These are phyloP conservation scores for Dactylellina haptotyla DNA, from an alignment of 2,329 filamentous ascomycete genomes.

Conservation along the genomic window DNA sequence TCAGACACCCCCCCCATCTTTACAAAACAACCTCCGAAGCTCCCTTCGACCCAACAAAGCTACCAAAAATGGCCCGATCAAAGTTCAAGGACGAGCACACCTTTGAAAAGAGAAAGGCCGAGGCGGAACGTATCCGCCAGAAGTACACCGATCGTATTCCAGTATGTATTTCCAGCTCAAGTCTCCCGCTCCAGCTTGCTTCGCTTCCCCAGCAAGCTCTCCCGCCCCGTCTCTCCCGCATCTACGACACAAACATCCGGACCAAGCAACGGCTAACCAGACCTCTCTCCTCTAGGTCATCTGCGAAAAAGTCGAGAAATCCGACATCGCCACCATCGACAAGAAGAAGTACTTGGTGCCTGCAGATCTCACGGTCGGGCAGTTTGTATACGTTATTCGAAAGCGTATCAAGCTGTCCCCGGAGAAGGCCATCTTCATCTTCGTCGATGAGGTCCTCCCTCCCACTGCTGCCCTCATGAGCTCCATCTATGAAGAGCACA, in stretches of 20 bases:
- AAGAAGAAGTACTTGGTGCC: constrained; percentile 99
- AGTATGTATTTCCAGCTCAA: constrained; percentile 69
- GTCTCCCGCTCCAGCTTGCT: constrained; percentile 17
- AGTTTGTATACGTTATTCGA: constrained; percentile 99
- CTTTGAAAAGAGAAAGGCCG: constrained; percentile 99
- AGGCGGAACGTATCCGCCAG: constrained; percentile 98
- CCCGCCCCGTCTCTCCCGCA: constrained; percentile 55
- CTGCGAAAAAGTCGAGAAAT: constrained; percentile 99
- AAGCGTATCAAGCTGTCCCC: constrained; percentile 99
- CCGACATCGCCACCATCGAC: constrained; percentile 98
- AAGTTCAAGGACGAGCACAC: constrained; percentile 99
- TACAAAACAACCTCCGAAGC: constrained; percentile 54
- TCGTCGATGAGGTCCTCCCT: constrained; percentile 96
- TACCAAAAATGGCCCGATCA: constrained; percentile 80
- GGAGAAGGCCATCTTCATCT: constrained; percentile 99
- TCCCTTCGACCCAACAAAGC: constrained; percentile 57
- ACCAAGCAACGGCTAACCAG: constrained; percentile 55
- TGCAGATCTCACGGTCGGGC: constrained; percentile 95
- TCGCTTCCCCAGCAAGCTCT: no score
- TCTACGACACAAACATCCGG: constrained; percentile 51
- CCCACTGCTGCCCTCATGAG: constrained; percentile 98
- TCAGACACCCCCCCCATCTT: constrained; percentile 36
- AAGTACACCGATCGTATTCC: constrained; percentile 99
- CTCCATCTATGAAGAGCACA: constrained; percentile 99
- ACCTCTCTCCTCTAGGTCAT: constrained; percentile 75